Evolutionary conservation across 2,329 filamentous ascomycete genomes (phyloP), one percentile per base, ranked within the genome.

Genomic region (Alternaria angustiovoidea): DNA sequence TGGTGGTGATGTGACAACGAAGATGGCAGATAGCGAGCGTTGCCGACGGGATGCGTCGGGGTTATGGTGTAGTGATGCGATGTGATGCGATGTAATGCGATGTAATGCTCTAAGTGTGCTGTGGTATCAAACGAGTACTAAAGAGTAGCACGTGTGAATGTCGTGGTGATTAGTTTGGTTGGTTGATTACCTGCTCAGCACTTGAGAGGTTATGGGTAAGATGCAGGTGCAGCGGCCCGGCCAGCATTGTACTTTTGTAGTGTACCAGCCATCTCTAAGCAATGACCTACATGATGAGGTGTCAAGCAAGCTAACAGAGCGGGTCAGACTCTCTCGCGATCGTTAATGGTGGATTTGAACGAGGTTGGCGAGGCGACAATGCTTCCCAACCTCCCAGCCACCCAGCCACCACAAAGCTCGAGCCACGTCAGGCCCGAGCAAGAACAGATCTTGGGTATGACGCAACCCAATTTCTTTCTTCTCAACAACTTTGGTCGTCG

Each of bases 241-340:
- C 62, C 46, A 64, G 65, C 63, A 59, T 66, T 65, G 57, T 68
- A 64, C 65, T 69, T 70, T 65, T 72, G 71, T 74, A 71, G 67
- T 58, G 51, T 53, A 57, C 76, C 76, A 77, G 76, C 76, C 76
- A 76, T 77, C 68, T 64, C 61, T 63, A 66, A 70, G 68, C 62
- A 59, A 51, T 47, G 51, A 67, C 65, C 63, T 72, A 70, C 70
- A 67, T 72, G 63, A 68, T 66, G 63, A 65, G 57, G 62, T 67
- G 56, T 51, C 59, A 62, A 59, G 54, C 61, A 62, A 58, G 64
- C 58, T 42, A 62, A 56, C 55, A 58, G 67, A 68, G 72, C 69
- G 69, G 59, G 66, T 28, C 53, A 38, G 47, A 46, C 46, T 58
- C 24, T 26, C 24, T 26, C 24, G 6, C 24, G 24, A 26, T 26